Evolutionary conservation across 2,329 filamentous ascomycete genomes (phyloP), one percentile per base, ranked within the genome.

Genomic region (Penicillium capsulatum): DNA sequence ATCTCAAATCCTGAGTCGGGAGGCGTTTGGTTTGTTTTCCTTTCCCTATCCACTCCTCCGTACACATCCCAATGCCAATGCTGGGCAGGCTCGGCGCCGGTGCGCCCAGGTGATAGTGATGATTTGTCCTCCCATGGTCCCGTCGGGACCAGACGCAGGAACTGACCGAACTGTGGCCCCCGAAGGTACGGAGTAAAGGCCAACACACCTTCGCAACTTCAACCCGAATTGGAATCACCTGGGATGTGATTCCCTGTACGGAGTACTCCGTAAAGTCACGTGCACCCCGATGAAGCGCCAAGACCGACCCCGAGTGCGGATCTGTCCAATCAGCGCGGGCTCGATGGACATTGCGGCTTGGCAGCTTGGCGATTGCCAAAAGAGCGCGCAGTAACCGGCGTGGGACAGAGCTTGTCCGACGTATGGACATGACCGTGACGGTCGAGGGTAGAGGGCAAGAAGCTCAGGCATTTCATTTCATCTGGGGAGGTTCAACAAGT

Each of bases 301-400:
- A 53, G 51, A 29, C 8, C 38, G 13, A n/a, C 28, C 41, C 36
- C 19, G 31, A 34, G 4, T 40, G 48, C 35, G 45, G 49, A 53
- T 42, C 15, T 7, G 11, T 2, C 50, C 51, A 54, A 54, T 54
- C 20, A 51, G n/a, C n/a, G n/a, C n/a, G n/a, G n/a, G n/a, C n/a
- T 7, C 17, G 4, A 40, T 35, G 38, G 31, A 36, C 27, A 28
- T 5, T 32, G 40, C 22, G 26, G 16, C 51, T 54, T 53, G 51
- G 51, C 51, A 34, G 14, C 51, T 54, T 53, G 51, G 51, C 51
- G n/a, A 31, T 40, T 40, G 48, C 48, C 49, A 53, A 51, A 46
- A 34, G 37, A 48, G 34, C 39, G 26, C 26, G 26, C 10, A 5
- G 4, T 4, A 11, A n/a, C 34, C 39, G 41, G 17, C 24, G 35